phyloP scores from a whole-genome alignment of 228 moss, liverwort and hornwort species.

The Sphagnum fallax region DNA sequence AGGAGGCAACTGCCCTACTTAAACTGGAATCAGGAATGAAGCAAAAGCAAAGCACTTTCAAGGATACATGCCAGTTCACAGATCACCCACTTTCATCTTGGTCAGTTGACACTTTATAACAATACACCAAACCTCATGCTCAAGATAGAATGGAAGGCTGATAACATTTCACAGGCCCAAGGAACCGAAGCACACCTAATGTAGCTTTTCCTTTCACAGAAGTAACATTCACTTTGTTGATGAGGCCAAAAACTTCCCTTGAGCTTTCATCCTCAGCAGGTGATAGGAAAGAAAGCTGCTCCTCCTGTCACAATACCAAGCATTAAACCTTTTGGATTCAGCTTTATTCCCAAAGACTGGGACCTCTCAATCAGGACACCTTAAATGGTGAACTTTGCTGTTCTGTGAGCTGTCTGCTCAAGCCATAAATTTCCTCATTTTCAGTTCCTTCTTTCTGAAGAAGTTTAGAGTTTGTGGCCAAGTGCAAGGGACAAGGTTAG shows the following conservation, averaged over 20 bases:
- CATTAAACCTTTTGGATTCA: not conserved
- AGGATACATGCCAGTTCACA: no score
- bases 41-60: no score
- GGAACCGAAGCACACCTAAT: slow-evolving; percentile 26
- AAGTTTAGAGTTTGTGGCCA: no score
- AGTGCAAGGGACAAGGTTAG: no score
- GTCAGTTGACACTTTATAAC: no score
- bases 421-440: no score
- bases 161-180: slow-evolving; percentile 2
- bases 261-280: slow-evolving; percentile 87
- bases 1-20: not conserved
- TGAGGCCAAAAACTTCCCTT: slow-evolving; percentile 71
- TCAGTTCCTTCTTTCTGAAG: no score
- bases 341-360: not conserved
- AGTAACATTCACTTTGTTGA: slow-evolving; percentile 89
- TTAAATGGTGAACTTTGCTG: no score
- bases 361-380: not conserved
- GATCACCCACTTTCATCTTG: no score
- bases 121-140: no score
- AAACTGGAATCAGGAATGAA: no score
- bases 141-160: slow-evolving; percentile 11
- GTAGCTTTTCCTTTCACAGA: slow-evolving; percentile 40
- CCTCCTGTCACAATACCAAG: slow-evolving; percentile 46
- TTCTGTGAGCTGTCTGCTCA: no score
- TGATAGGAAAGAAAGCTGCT: slow-evolving; percentile 60